These are phyloP conservation scores for Barnettozyma californica DNA, from an alignment of 805 yeast genomes.

Conservation along the genomic window DNA sequence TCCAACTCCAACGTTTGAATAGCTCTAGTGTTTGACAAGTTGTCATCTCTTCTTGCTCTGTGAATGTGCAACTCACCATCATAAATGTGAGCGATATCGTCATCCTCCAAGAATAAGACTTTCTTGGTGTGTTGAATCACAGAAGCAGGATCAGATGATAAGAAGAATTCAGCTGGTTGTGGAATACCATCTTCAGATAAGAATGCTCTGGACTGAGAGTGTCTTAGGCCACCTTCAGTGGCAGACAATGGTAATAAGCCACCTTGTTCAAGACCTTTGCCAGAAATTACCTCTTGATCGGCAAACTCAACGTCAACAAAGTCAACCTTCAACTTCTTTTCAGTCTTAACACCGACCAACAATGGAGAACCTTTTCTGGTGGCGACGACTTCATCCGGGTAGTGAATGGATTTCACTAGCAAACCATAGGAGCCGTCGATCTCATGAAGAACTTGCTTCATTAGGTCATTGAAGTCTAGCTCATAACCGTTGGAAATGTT, in stretches of 20 bases:
- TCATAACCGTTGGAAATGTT: constrained; percentile 66
- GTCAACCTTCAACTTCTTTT: constrained; percentile 91
- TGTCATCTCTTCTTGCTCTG: constrained; percentile 84
- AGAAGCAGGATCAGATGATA: constrained; percentile 96
- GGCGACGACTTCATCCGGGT: constrained; percentile 93
- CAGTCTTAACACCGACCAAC: constrained; percentile 95
- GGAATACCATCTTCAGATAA: constrained; percentile 90
- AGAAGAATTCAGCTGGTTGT: constrained; percentile 90
- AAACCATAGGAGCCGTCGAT: constrained; percentile 97
- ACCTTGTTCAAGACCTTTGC: constrained; percentile 17
- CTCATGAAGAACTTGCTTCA: constrained; percentile 87
- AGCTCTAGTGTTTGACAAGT: constrained; percentile 89
- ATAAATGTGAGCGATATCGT: constrained; percentile 96
- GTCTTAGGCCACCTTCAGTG: constrained; percentile 57
- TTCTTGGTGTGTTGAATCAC: constrained; percentile 96
- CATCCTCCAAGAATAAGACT: constrained; percentile 94
- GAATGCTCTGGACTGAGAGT: constrained; percentile 95
- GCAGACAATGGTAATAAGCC: constrained; percentile 51
- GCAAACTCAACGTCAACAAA: constrained; percentile 98
- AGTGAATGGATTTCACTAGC: constrained; percentile 84
- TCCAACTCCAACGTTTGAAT: constrained; percentile 97
- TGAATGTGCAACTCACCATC: constrained; percentile 98
- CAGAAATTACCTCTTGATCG: constrained; percentile 24
- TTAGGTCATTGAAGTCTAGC: constrained; percentile 84
- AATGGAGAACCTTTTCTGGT: constrained; percentile 98